Conservation (phyloP, 2,329 filamentous ascomycete genomes). For the Fusarium sp. region DNA sequence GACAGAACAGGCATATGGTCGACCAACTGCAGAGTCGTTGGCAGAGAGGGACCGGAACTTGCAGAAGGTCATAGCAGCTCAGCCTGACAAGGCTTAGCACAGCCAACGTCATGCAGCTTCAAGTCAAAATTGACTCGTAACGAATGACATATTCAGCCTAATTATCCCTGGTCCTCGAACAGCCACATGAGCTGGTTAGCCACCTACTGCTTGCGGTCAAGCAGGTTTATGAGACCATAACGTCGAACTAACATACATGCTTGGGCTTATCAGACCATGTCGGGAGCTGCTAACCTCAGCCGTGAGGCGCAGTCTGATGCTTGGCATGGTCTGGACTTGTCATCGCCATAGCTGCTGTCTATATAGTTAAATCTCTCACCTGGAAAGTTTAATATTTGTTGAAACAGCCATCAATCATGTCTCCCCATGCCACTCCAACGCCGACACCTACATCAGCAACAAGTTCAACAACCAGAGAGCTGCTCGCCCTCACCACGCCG, state of each 20-base stretch:
- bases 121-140: neutral
- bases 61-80: constrained; percentile 26
- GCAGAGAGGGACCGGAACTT: constrained; percentile 26
- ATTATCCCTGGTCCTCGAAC: neutral
- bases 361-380: no score
- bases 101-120: neutral
- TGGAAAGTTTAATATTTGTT: neutral
- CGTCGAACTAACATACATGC: neutral
- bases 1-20: constrained; percentile 25
- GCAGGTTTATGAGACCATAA: neutral
- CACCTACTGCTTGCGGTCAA: neutral
- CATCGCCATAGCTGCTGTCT: no score
- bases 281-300: no score
- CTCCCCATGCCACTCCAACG: neutral
- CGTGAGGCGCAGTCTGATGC: no score
- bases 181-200: neutral
- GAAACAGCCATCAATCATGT: neutral
- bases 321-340: no score
- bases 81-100: constrained; percentile 13
- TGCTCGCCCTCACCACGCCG: neutral
- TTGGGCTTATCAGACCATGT: no score
- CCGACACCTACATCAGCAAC: neutral
- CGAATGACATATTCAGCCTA: neutral
- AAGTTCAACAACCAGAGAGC: neutral
- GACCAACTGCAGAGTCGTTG: constrained; percentile 12